Evolutionary conservation across 768 basidiomycete species (phyloP).

Genomic region (Lenzites betulinus): DNA sequence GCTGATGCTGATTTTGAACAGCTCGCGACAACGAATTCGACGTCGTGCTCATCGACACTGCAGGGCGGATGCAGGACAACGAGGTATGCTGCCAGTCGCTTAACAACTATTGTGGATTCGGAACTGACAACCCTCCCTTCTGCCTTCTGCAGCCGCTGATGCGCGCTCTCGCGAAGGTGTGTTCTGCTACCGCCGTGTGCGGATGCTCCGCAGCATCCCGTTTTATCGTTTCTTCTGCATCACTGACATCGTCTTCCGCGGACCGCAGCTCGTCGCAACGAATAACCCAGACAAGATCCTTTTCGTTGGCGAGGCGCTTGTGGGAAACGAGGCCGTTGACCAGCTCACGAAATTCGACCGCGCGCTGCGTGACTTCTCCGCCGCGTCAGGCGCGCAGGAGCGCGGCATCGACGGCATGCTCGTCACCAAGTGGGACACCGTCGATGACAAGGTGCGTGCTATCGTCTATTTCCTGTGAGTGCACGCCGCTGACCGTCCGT

Average conservation of each 20-base stretch:
- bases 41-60: constrained; percentile 96
- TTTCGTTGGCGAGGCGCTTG: constrained; percentile 97
- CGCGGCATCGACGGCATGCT: constrained; percentile 98
- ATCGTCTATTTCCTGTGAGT: neutral
- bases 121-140: neutral
- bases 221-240: neutral
- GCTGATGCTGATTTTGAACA: constrained; percentile 34
- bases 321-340: constrained; percentile 98
- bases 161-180: constrained; percentile 94
- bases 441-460: constrained; percentile 83
- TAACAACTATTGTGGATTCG: neutral
- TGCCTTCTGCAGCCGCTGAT: constrained; percentile 72
- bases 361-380: constrained; percentile 89
- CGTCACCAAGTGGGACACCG: constrained; percentile 99
- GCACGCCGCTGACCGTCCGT: neutral
- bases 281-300: constrained; percentile 97
- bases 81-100: constrained; percentile 55
- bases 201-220: neutral
- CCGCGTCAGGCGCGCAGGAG: constrained; percentile 65
- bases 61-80: constrained; percentile 99
- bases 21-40: constrained; percentile 91
- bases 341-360: constrained; percentile 97
- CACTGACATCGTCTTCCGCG: neutral
- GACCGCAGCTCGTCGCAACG: constrained; percentile 75
- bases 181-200: neutral